Base-by-base conservation (phyloP, 768 basidiomycete genomes). In the Mycena indigotica region DNA sequence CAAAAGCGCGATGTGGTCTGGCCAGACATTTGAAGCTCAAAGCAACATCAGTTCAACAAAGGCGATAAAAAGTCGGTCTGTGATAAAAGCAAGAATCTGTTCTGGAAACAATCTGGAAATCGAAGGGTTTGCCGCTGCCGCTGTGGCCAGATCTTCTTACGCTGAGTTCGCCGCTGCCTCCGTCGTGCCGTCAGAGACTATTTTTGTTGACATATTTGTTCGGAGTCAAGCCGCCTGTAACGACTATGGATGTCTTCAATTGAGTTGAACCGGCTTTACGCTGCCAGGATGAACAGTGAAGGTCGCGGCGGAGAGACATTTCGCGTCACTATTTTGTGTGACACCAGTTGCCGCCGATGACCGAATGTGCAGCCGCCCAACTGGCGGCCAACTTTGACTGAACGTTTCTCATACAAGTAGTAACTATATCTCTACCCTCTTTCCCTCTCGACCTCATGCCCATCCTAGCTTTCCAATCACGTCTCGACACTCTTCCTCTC, bases 401-500 rank as follows among this genome's bases (percentile, higher is more conserved):
- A 44, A 52, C 55, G 56, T 61, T n/a, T 60, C 60, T 56, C 55
- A 61, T 56, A 61, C 52, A 61, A 57, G 56, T 57, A n/a, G n/a
- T n/a, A n/a, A n/a, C n/a, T n/a, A 51, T 54, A 30, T 48, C 52
- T 57, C 53, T 48, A 26, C 28, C 44, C 51, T 48, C n/a, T 55
- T 54, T 56, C 51, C 48, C 52, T 0, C 32, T 39, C 40, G 3
- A 44, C 50, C 21, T 19, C 19, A 60, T 60, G 59, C 54, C 4
- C 45, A 21, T 30, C 28, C 44, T 10, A 16, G 32, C 10, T 45
- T 30, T 4, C 58, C 62, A 61, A n/a, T n/a, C n/a, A 52, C 62
- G 61, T 24, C 63, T 70, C 26, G 63, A 56, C 51, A 41, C 56
- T 55, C 58, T 74, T 59, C 88, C 69, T 72, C 75, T 49, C 51